Evolutionary conservation across 305 asterid species (phyloP), one percentile per base, ranked within the genome.

Genomic region (Rubia occidens): DNA sequence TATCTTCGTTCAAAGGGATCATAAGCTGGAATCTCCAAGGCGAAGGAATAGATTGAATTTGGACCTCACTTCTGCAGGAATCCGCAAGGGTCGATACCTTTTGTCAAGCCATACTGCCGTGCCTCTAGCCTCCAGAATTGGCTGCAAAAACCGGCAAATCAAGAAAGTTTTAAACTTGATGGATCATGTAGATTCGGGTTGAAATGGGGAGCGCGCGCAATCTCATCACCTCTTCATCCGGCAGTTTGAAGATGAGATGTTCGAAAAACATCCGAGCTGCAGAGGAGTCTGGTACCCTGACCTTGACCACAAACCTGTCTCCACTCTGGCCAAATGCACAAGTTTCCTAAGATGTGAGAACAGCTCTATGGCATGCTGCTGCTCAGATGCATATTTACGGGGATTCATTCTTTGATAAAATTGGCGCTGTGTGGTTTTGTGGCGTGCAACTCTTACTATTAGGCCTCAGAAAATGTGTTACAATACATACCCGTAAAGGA

Each of bases 71-170:
- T 87, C 92, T 17, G 88, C 21, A 18, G 96, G 98, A 49, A 93
- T 85, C 11, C 96, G 94, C 42, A 87, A 79, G 20, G 98, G 97
- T 11, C 90, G 88, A 61, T 88, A 93, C 82, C 79, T 90, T 79
- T 90, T 90, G 77, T 90, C 89, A 72, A 90, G 97, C 94, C 96
- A 93, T 67, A 82, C 97, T 64, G 90, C 93, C 13, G 88, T 88
- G 24, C 84, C 96, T 76, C 59, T 87, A 29, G 98, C 98, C 88
- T 93, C 98, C 75, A 88, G 49, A 42, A 93, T 68, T 4, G 85
- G 91, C 98, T 93, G 85, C 42, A 71, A 60, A 75, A 68, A 47
- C 40, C 45, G 29, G 64, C 32, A 37, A 37, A n/a, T 13, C 43
- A 63, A 63, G 11, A 63, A 63, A 26, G 42, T 54, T 49, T 18